phyloP scores from a whole-genome alignment of 2,329 filamentous ascomycete species.

The Alternaria incomplexa region DNA sequence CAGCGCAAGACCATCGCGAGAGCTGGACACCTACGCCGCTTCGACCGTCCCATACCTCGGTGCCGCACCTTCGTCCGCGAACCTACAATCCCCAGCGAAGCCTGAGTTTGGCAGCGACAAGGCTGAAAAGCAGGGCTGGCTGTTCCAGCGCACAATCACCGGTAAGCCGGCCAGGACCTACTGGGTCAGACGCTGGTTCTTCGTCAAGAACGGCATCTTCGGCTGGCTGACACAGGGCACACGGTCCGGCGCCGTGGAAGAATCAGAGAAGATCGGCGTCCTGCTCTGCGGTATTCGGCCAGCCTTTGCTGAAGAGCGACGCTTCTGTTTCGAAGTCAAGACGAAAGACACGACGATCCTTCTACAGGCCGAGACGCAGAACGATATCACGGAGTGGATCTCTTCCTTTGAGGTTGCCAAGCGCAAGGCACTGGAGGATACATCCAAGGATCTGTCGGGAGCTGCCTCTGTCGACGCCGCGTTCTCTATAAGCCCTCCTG shows the following conservation, averaged over 20 bases:
- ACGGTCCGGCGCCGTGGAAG: conserved; percentile 82
- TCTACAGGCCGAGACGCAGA: conserved; percentile 90
- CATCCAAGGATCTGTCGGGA: conserved; percentile 58
- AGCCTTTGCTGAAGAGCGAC: conserved; percentile 87
- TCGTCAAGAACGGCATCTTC: conserved; percentile 93
- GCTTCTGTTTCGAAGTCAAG: conserved; percentile 98
- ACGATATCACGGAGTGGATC: conserved; percentile 92
- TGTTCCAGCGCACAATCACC: conserved; percentile 80
- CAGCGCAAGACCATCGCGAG: conserved; percentile 79
- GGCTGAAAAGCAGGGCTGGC: conserved; percentile 91
- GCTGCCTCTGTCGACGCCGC: conserved; percentile 69
- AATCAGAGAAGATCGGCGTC: conserved; percentile 95
- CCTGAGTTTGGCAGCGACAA: conserved; percentile 54
- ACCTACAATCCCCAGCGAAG: conserved; percentile 58
- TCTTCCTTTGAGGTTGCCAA: conserved; percentile 93
- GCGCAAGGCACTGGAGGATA: conserved; percentile 84
- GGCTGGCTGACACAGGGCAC: conserved; percentile 87
- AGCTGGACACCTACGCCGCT: conserved; percentile 89
- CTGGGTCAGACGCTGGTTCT: conserved; percentile 94
- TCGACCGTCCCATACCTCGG: conserved; percentile 90
- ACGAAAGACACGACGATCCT: conserved; percentile 92
- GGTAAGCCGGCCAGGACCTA: conserved; percentile 89
- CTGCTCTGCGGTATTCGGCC: conserved; percentile 91
- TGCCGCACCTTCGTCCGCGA: conserved; percentile 65
- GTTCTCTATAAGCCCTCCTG: conserved; percentile 89